Evolutionary conservation across 192 early-diverging fungal species (phyloP), one percentile per base, ranked within the genome.

Genomic region (Linnemannia zychae): DNA sequence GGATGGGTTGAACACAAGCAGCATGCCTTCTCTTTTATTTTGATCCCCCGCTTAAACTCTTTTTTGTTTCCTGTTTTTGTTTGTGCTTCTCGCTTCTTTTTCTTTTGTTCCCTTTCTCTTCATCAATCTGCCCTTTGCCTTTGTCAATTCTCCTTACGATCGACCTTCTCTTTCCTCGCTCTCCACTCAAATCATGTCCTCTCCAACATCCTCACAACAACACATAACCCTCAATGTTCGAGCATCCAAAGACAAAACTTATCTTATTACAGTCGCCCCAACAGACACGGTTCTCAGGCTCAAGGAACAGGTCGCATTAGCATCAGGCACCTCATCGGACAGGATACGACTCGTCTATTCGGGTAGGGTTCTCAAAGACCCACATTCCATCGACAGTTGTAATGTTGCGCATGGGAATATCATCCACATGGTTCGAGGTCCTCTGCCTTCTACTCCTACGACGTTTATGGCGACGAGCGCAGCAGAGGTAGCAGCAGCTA

Each of bases 301-400:
- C n/a, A 98, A 99, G 81, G 79, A 89, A 18, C 90, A 91, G 52
- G 94, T 98, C 71, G 91, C 94, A 18, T 79, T 80, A 24, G 52
- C 89, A 67, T 88, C 88, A 28, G 88, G 93, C 44, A 93, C 94
- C 6, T 91, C 95, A 6, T 89, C 89, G 34, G 91, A 90, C 20
- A 84, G 90, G 37, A 97, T 96, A 80, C 91, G 97, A 17, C 91
- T 99, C 66, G 98, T 99, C 76, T 99, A 92, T 82, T 93, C 97
- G 18, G 98, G 98, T 1, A 91, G 93, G 57, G 97, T 99, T 48
- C 92, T 99, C 49, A 99, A 99, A 88, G 97, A 99, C 79, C 88
- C 84, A 12, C 96, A 98, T 36, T 90, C 82, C 5, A 84, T 99
- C 28, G 73, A 81, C 5, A 80, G 81, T 3, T 98, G 97, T 88